Evolutionary conservation across 2,329 filamentous ascomycete species (phyloP), one percentile per base, ranked within the genome.

Genomic region (Rhytidhysteron rufulum): DNA sequence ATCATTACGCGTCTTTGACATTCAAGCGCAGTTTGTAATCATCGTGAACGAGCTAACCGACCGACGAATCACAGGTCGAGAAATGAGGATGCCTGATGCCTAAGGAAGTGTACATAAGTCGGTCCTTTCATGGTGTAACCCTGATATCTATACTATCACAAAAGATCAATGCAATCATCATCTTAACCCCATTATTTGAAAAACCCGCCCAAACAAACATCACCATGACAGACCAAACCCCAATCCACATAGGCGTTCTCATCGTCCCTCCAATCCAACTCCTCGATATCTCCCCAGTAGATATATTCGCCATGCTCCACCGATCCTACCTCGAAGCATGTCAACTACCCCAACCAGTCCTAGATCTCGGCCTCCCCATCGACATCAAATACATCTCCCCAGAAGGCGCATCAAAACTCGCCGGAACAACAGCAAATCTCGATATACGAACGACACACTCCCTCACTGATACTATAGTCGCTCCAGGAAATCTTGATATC

Each of bases 231-330:
- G 22, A 8, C 17, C 13, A 19, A 22, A 44, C 41, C 11, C 32
- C 44, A 4, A 39, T 67, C 37, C 56, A 48, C 43, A 51, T 63
- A 39, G 66, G 66, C 35, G 57, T 69, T 31, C 60, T 70, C 21
- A 44, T 70, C 11, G 49, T 58, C 21, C 49, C 54, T 8, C 48
- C 52, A 1, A 55, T 67, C 31, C 66, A 70, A 50, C 58, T 69
- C 38, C 56, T 70, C 24, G 66, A 70, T 43, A 44, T 68, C 29
- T 53, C 61, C 10, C 51, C 59, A 15, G 50, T 69, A 8, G 66
- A 70, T 41, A 55, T 67, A 31, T 57, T 70, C 37, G 54, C 53
- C 41, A 70, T 70, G 63, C 41, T 59, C 13, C 54, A 46, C 3
- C 55, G 54, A 2, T 39, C 41, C 17, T 63, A 61, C 44, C 50